Conservation (phyloP, 2,329 filamentous ascomycete species). For the Septoria linicola region DNA sequence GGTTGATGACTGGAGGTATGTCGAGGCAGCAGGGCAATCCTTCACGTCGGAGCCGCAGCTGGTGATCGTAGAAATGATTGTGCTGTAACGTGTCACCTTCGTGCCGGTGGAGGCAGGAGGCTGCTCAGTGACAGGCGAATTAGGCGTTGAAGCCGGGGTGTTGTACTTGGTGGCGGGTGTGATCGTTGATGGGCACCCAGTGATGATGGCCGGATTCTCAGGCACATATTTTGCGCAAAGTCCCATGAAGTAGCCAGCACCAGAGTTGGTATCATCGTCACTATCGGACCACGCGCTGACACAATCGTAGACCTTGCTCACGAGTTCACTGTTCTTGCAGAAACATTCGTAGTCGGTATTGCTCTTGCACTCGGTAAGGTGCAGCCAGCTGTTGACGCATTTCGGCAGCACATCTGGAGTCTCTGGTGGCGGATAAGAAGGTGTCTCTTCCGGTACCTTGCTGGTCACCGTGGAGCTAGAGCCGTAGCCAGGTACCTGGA, state of each 20-base stretch:
- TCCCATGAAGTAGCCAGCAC: slow-evolving; percentile 82
- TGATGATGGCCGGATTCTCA: slow-evolving; percentile 82
- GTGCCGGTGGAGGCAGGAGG: slow-evolving; percentile 13
- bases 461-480: slow-evolving; percentile 37
- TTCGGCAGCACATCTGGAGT: slow-evolving; percentile 75
- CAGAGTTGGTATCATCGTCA: slow-evolving; percentile 65
- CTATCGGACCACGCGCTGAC: slow-evolving; percentile 72
- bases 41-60: slow-evolving; percentile 42
- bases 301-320: slow-evolving; percentile 76
- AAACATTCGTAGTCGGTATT: slow-evolving; percentile 84
- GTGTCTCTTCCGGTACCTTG: slow-evolving; percentile 39
- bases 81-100: slow-evolving; percentile 30
- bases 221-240: slow-evolving; percentile 77
- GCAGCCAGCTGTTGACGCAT: slow-evolving; percentile 90
- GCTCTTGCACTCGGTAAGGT: slow-evolving; percentile 69
- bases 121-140: slow-evolving; percentile 13
- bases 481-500: slow-evolving; percentile 17
- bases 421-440: slow-evolving; percentile 28
- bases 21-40: slow-evolving; percentile 37
- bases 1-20: slow-evolving; percentile 19
- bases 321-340: slow-evolving; percentile 77
- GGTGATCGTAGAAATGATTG: slow-evolving; percentile 40
- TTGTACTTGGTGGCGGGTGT: slow-evolving; percentile 42
- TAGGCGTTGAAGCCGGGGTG: slow-evolving; percentile 17
- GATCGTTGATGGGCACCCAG: slow-evolving; percentile 64